These are phyloP conservation scores for Zopfochytrium polystomum DNA, from an alignment of 371 early-diverging fungal species.

Conservation along the genomic window DNA sequence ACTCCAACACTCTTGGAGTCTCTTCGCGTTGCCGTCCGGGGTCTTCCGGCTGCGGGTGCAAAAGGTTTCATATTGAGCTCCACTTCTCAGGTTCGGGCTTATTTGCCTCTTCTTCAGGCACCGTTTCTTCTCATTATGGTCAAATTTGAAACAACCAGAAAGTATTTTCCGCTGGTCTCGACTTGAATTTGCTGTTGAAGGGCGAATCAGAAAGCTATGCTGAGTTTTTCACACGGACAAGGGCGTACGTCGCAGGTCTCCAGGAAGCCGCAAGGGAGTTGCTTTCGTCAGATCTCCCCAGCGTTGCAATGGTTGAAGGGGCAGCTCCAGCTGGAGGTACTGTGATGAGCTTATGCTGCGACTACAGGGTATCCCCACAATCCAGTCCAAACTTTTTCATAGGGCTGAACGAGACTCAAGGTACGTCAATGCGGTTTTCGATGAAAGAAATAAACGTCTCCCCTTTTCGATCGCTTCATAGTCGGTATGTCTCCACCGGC, in stretches of 20 bases:
- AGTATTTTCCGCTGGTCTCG: constrained; percentile 19
- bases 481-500: constrained; percentile 27
- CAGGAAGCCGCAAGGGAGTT: constrained; percentile 11
- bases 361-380: constrained; percentile 11
- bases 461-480: neutral
- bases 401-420: constrained; percentile 24
- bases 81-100: neutral
- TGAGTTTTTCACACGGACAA: neutral
- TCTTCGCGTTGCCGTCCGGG: neutral
- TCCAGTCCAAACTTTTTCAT: constrained; percentile 8
- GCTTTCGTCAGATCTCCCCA: constrained; percentile 12
- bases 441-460: neutral
- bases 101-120: neutral
- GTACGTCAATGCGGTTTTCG: neutral
- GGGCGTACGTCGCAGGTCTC: constrained; percentile 13
- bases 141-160: neutral
- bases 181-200: constrained; percentile 7
- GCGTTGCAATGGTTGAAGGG: constrained; percentile 22
- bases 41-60: neutral
- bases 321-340: constrained; percentile 27
- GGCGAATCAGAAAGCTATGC: neutral
- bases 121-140: neutral
- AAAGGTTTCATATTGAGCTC: constrained; percentile 13
- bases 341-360: constrained; percentile 22
- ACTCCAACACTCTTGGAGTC: constrained; percentile 2